A percentile compares a stretch with the other conserved stretches of the same genome.
Conservation (phyloP, 768 basidiomycete species). For the Favolaschia claudopus region DNA sequence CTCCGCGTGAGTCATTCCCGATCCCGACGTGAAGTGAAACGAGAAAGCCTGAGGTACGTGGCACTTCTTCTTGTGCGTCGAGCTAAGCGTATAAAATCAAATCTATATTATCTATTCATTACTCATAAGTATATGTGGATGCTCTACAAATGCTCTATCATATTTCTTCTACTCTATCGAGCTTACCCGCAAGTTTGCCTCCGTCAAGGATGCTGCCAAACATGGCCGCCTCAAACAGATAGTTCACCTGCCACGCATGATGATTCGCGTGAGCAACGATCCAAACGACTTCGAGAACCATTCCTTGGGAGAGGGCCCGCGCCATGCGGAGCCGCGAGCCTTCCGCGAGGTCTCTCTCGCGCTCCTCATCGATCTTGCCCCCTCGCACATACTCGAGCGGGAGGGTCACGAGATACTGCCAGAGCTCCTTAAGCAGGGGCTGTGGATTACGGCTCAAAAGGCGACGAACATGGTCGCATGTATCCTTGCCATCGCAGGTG, state of each 20-base stretch:
- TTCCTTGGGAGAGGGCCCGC: conserved; percentile 2
- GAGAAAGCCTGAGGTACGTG: conserved; percentile 9
- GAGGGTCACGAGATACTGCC: background rate
- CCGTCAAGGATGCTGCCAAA: conserved; percentile 17
- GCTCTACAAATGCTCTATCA: too few relatives aligned
- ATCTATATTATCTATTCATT: too few relatives aligned
- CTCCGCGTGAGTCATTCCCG: conserved; percentile 6
- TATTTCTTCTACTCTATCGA: conserved; percentile 14
- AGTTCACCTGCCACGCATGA: conserved; percentile 17
- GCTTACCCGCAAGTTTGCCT: conserved; percentile 2
- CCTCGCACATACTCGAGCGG: conserved; percentile 7
- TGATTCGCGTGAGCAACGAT: conserved; percentile 11
- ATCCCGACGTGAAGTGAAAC: conserved; percentile 5
- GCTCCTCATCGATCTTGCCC: background rate
- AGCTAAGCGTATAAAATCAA: too few relatives aligned
- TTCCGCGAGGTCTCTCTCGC: conserved; percentile 9
- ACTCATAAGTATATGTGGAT: too few relatives aligned
- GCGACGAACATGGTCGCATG: background rate
- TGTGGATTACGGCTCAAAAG: conserved; percentile 2
- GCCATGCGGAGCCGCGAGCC: conserved; percentile 2
- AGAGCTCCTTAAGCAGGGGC: background rate
- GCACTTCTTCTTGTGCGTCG: background rate
- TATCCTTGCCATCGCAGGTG: conserved; percentile 9
- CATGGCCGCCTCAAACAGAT: conserved; percentile 19
- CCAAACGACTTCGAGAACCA: conserved; percentile 14